Base-by-base conservation (phyloP, 768 basidiomycete species). In the Cyclocybe cylindracea region DNA sequence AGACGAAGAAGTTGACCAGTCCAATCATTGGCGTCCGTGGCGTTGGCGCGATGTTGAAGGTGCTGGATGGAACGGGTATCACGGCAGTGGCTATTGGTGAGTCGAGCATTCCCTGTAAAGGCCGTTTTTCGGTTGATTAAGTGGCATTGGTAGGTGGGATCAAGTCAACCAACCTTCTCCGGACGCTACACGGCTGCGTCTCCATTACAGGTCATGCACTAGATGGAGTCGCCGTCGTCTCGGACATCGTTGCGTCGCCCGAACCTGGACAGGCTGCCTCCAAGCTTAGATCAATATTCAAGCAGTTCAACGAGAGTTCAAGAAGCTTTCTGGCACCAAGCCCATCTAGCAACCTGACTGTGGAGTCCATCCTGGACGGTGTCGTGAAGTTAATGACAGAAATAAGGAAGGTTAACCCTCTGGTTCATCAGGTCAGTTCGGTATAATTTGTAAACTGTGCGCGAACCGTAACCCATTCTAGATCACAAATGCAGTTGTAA, bases 401-500 rank as follows among this genome's bases (percentile, higher is more conserved):
- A 9, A 74, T 91, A 14, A 76, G 79, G 59, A 64, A 70, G 31
- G 63, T 73, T 7, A 81, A 73, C 19, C 94, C 94, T 1, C 75
- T 95, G 11, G 77, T 94, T n/a, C 91, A 94, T 62, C 91, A 95
- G 70, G 89, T 87, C 54, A 9, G 45, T 46, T 41, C 10, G 14
- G 36, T 39, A 2, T 16, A 18, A 29, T 14, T 42, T 39, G 7
- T 47, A 33, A 41, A 35, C 33, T 16, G 7, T 3, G 16, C 24
- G 19, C 38, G 33, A 10, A 39, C 46, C n/a, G 5, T 43, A 11
- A 38, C 32, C 31, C 31, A 1, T 56, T 54, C 46, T 48, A 94
- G 91, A 94, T 96, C 53, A 95, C 94, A 4, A 93, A 96, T 62
- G 85, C 77, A 14, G 94, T 97, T 11, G 92, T 93, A 31, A 83